Conservation (phyloP, 1,284 basidiomycete genomes). For the Phylloporus sp. region DNA sequence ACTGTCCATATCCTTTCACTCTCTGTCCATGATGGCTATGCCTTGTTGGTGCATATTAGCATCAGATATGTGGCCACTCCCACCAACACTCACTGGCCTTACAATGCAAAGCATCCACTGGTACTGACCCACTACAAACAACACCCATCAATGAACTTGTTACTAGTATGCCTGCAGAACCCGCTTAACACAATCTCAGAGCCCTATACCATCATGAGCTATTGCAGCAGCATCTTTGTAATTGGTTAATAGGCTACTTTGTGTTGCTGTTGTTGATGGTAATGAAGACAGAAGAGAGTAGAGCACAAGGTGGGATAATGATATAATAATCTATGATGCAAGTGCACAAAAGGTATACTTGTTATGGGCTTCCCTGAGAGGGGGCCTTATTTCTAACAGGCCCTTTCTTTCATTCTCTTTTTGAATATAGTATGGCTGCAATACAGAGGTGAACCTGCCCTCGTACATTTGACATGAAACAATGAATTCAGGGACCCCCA, state of each 20-base stretch:
- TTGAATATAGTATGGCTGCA: conserved; percentile 63
- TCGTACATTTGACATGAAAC: conserved; percentile 96
- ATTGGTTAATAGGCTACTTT: conserved; percentile 57
- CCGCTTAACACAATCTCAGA: conserved; percentile 85
- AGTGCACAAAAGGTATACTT: conserved; percentile 96
- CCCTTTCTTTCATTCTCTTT: conserved; percentile 30
- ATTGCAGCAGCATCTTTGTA: conserved; percentile 69
- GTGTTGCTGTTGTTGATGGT: conserved; percentile 12
- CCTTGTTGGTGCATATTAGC: too few relatives aligned
- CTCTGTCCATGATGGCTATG: conserved; percentile 29
- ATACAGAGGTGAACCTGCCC: conserved; percentile 90
- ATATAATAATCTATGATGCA: conserved; percentile 82
- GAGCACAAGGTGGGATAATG: conserved; percentile 51
- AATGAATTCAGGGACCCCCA: conserved; percentile 67
- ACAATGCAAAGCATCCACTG: conserved; percentile 88
- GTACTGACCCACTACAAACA: conserved; percentile 99
- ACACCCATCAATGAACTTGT: conserved; percentile 98
- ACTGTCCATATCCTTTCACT: conserved; percentile 72
- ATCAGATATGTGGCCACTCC: conserved; percentile 29
- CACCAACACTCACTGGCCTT: conserved; percentile 63
- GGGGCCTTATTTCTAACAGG: conserved; percentile 53
- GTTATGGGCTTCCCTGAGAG: conserved; percentile 94
- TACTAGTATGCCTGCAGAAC: conserved; percentile 94
- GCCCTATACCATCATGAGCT: conserved; percentile 91
- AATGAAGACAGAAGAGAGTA: too few relatives aligned